These are phyloP conservation scores for Brassica balearica DNA, from an alignment of 441 rosid species.

Conservation along the genomic window DNA sequence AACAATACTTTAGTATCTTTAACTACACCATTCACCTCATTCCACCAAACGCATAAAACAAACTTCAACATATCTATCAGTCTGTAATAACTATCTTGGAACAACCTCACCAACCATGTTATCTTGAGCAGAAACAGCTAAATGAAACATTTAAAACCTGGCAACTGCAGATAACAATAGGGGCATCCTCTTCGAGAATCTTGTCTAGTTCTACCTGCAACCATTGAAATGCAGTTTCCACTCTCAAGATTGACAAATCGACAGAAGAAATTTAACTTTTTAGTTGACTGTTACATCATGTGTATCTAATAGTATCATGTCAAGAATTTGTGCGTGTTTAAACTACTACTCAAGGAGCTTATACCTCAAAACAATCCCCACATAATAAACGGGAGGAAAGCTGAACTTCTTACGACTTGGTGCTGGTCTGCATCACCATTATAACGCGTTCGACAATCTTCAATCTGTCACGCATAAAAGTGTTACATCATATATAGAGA, in stretches of 20 bases:
- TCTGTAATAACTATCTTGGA: no score
- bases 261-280: no score
- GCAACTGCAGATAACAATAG: constrained; percentile 94
- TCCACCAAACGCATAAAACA: neutral
- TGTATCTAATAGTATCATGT: neutral
- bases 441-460: constrained; percentile 93
- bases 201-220: constrained; percentile 79
- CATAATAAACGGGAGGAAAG: constrained; percentile 89
- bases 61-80: no score
- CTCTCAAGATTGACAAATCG: no score
- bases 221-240: constrained; percentile 6
- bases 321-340: no score
- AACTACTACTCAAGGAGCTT: neutral
- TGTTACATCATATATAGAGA: neutral
- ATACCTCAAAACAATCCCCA: constrained; percentile 97
- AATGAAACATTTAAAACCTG: constrained; percentile 53
- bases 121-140: no score
- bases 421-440: constrained; percentile 95
- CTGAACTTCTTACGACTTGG: constrained; percentile 86
- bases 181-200: constrained; percentile 87
- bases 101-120: neutral
- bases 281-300: neutral
- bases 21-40: constrained; percentile 33
- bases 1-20: constrained; percentile 46
- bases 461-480: constrained; percentile 58